These are phyloP conservation scores for Saccharum spontaneum DNA, from an alignment of 176 grass and related monocot genomes.

Conservation along the genomic window DNA sequence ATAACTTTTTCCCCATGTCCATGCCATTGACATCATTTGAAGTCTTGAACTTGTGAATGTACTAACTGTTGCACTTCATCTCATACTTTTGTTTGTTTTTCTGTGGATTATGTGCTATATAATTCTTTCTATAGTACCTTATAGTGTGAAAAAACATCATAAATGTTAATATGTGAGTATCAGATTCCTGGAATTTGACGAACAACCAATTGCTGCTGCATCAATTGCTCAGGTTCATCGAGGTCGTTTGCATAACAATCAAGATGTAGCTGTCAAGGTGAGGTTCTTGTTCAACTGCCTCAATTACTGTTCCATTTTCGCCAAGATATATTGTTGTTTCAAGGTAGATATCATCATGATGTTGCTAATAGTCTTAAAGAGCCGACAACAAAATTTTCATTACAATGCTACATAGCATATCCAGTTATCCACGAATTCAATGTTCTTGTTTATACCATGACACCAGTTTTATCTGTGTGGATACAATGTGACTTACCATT, in stretches of 20 bases:
- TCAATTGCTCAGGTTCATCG: slow-evolving; percentile 98
- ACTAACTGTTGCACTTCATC: neutral
- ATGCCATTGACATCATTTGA: slow-evolving; percentile 17
- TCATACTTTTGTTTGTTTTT: slow-evolving; percentile 16
- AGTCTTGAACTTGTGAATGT: neutral
- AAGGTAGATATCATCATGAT: neutral
- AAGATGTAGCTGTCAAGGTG: slow-evolving; percentile 95
- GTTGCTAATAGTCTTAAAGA: neutral
- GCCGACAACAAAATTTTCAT: slow-evolving; percentile 6
- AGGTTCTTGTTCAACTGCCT: slow-evolving; percentile 32
- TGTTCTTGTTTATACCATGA: slow-evolving; percentile 7
- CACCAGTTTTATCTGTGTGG: neutral
- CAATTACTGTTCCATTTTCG: slow-evolving; percentile 23
- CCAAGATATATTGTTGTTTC: neutral
- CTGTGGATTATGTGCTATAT: slow-evolving; percentile 26
- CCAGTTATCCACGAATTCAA: slow-evolving; percentile 14
- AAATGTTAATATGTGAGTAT: slow-evolving; percentile 45
- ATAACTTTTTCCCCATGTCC: neutral
- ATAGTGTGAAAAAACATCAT: neutral
- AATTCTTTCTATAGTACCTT: neutral
- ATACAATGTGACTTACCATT: neutral
- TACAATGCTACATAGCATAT: slow-evolving; percentile 2
- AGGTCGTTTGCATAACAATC: slow-evolving; percentile 67
- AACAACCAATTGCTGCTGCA: slow-evolving; percentile 92
- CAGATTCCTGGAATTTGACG: slow-evolving; percentile 93